These are phyloP conservation scores for Pugionium cornutum DNA, from an alignment of 345 rosid species.

Conservation along the genomic window DNA sequence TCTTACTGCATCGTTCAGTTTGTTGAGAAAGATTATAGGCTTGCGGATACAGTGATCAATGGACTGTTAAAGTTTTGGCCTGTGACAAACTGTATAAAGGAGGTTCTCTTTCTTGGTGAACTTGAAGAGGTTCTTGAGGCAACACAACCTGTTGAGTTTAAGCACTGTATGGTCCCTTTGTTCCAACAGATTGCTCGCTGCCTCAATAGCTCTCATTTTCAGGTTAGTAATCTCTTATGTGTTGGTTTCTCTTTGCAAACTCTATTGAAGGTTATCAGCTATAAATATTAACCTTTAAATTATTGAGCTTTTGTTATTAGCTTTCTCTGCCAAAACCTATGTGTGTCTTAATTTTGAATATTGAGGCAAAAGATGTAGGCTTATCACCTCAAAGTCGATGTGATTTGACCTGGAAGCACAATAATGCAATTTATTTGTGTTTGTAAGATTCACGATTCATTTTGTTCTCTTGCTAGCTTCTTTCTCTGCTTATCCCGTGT, in stretches of 20 bases:
- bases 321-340: background rate
- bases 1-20: slow-evolving; percentile 83
- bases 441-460: background rate
- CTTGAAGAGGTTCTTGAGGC: slow-evolving; percentile 94
- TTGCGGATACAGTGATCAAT: slow-evolving; percentile 76
- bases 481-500: background rate
- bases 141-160: slow-evolving; percentile 81
- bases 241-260: slow-evolving; percentile 8
- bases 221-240: slow-evolving; percentile 46
- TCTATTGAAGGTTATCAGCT: background rate
- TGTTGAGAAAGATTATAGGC: slow-evolving; percentile 92
- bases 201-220: slow-evolving; percentile 86
- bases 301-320: background rate
- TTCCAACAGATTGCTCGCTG: slow-evolving; percentile 81
- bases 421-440: background rate
- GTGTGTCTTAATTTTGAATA: slow-evolving; percentile 4
- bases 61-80: slow-evolving; percentile 95
- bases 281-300: slow-evolving; percentile 11
- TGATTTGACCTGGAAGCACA: no score
- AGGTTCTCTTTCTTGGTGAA: slow-evolving; percentile 87
- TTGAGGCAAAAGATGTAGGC: background rate
- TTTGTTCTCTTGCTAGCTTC: background rate
- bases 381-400: background rate
- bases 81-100: slow-evolving; percentile 78
- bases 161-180: slow-evolving; percentile 80